phyloP scores from a whole-genome alignment of 441 rosid species.

The Euphorbia corollata region DNA sequence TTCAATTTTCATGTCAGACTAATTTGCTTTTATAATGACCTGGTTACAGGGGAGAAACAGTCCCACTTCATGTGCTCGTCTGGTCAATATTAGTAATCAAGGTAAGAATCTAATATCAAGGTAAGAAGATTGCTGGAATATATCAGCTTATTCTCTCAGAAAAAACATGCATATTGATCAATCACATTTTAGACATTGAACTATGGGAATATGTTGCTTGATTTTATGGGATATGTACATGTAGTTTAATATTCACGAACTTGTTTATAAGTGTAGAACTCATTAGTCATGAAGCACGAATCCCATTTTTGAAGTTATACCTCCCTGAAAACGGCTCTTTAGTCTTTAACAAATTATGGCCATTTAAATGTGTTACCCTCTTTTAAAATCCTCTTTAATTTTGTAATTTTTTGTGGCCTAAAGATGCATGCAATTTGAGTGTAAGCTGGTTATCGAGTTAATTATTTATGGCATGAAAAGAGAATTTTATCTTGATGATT shows the following conservation, averaged over 20 bases:
- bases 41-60: slow-evolving; percentile 29
- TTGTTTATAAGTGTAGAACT: not conserved
- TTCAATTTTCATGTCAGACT: slow-evolving; percentile 6
- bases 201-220: not conserved
- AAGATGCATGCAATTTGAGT: too few species aligned
- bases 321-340: not conserved
- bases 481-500: not conserved
- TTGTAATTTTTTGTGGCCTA: too few species aligned
- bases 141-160: not conserved
- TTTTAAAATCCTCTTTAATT: not conserved
- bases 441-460: not conserved
- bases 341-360: not conserved
- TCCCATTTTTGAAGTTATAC: not conserved
- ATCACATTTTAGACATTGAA: not conserved
- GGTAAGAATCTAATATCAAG: slow-evolving; percentile 23
- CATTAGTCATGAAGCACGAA: not conserved
- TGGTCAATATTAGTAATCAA: slow-evolving; percentile 32
- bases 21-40: slow-evolving; percentile 9
- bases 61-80: slow-evolving; percentile 28
- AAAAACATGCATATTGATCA: not conserved
- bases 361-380: not conserved
- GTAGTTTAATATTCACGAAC: not conserved
- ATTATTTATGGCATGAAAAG: not conserved
- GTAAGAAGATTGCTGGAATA: slow-evolving; percentile 2
- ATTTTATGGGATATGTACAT: not conserved